Percentiles rank a stretch among this genome's conserved stretches.
Evolutionary conservation across 1,284 basidiomycete species (phyloP).

Genomic region (Mycena sp.): DNA sequence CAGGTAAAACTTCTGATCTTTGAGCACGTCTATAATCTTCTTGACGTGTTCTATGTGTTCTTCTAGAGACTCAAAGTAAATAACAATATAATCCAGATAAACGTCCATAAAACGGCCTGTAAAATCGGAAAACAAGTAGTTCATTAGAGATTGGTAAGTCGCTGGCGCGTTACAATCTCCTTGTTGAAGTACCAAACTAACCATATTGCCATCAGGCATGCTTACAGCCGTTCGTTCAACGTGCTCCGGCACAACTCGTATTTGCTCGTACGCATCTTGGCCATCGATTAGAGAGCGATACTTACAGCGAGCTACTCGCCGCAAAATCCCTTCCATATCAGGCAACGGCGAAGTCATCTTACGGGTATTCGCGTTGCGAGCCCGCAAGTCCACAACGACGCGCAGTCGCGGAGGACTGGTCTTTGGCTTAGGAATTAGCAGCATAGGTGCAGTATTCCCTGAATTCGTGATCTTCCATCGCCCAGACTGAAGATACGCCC

Average conservation of each 20-base stretch:
- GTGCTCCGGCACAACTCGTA: constrained; percentile 22
- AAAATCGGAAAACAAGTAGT: constrained; percentile 13
- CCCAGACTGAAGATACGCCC: constrained; percentile 14
- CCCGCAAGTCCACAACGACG: constrained; percentile 21
- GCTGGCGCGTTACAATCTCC: constrained; percentile 24
- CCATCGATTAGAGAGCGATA: constrained; percentile 26
- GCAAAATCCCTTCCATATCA: constrained; percentile 29
- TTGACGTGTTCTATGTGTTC: constrained; percentile 37
- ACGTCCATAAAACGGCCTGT: constrained; percentile 23
- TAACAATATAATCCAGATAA: constrained; percentile 23
- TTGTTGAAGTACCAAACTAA: constrained; percentile 32
- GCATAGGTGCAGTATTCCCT: constrained; percentile 21
- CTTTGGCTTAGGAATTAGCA: constrained; percentile 21
- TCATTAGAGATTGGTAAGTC: constrained; percentile 33
- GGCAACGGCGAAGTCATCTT: constrained; percentile 40
- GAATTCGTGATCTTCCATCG: constrained; percentile 22
- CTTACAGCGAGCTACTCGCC: constrained; percentile 12
- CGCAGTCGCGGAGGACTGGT: background rate
- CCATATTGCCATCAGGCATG: constrained; percentile 36
- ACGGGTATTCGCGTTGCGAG: constrained; percentile 36
- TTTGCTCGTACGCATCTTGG: constrained; percentile 26
- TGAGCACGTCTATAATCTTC: constrained; percentile 37
- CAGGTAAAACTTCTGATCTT: constrained; percentile 25
- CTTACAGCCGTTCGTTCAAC: constrained; percentile 17
- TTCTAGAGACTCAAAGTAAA: constrained; percentile 21